Percentiles rank a stretch among this genome's conserved stretches.
phyloP scores from a whole-genome alignment of 129 eudicot genomes.

The Logfia minima region DNA sequence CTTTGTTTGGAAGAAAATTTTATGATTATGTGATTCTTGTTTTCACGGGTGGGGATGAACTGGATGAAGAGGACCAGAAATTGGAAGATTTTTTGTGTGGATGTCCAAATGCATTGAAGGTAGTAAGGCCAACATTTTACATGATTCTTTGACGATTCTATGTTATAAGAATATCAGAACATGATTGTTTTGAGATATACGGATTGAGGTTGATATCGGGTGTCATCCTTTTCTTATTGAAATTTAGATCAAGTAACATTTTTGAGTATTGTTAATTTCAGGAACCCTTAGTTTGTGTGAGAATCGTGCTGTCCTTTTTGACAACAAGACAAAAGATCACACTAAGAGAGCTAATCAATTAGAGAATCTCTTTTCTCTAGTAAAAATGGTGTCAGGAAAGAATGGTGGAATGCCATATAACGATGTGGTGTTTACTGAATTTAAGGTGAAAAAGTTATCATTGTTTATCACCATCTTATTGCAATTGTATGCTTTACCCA shows the following conservation, averaged over 20 bases:
- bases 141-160: not conserved
- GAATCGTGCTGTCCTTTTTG: conserved; percentile 26
- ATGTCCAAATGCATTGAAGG: not conserved
- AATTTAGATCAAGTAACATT: not conserved
- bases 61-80: conserved; percentile 20
- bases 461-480: not conserved
- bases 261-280: not conserved
- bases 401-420: conserved; percentile 61
- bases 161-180: not conserved
- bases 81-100: not conserved
- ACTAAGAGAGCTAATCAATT: conserved; percentile 39
- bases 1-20: not conserved
- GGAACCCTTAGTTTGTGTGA: not conserved
- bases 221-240: not conserved
- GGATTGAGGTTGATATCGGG: no score
- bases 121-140: not conserved
- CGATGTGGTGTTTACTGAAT: conserved; percentile 24
- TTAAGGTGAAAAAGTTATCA: not conserved
- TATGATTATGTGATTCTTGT: conserved; percentile 40
- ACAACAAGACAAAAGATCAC: conserved; percentile 48
- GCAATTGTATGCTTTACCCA: not conserved
- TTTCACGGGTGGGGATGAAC: conserved; percentile 70
- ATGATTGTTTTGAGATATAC: not conserved
- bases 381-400: conserved; percentile 37
- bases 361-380: conserved; percentile 43